Base-by-base conservation (phyloP, 2,329 filamentous ascomycete species). In the Trematosphaeria pertusa region DNA sequence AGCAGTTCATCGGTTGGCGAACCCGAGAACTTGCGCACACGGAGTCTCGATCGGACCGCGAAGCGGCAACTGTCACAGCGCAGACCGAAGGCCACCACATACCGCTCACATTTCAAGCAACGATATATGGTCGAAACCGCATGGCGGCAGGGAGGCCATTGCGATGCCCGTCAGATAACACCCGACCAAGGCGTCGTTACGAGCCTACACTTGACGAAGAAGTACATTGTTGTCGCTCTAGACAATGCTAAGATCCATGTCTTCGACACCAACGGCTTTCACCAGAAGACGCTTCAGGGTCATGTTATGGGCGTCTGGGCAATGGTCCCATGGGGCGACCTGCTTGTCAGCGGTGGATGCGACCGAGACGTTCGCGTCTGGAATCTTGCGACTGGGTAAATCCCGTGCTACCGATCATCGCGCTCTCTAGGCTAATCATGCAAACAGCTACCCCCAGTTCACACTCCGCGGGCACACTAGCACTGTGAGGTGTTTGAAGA, bases 261-360 rank as follows among this genome's bases (percentile, higher is more conserved):
- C 19, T 99, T 97, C 68, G 90, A 97, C 70, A 92, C 91, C 0
- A 85, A 94, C 58, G 94, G 94, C 24, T 87, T 91, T 59, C 86
- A 91, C 55, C 86, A 96, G 61, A 90, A 91, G 69, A 96, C 91
- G 2, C 77, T 99, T 20, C 88, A 94, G 66, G 94, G 94, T 9
- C 94, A 99, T 75, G 89, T 97, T 34, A 99, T 99, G 94, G 94
- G 94, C 31, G 94, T 99, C 15, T 99, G 94, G 94, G 94, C 94
- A 37, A 97, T 99, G 93, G 91, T 99, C 18, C 94, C 94, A 5
- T 97, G 92, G 89, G 93, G 90, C 49, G 93, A 99, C 70, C 88
- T 90, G 42, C 81, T 99, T 51, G 94, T 99, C 50, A 97, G 91
- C 62, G 94, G 94, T 62, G 94, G 94, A 5, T 99, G 94, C 70